These are phyloP conservation scores for Peniophora sp. DNA, from an alignment of 1,284 basidiomycete genomes.

Conservation along the genomic window DNA sequence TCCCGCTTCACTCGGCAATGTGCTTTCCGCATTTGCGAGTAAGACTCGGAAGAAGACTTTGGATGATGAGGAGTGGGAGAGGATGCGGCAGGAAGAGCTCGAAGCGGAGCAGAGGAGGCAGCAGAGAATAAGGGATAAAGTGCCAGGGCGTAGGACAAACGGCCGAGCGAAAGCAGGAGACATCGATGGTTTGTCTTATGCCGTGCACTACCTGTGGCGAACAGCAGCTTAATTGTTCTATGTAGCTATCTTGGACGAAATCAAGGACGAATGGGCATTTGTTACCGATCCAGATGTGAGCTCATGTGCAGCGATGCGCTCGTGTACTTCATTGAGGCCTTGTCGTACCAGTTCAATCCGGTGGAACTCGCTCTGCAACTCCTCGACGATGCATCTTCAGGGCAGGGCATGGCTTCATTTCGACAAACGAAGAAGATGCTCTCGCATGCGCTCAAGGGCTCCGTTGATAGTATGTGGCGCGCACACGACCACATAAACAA, in stretches of 20 bases:
- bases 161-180: slow-evolving; percentile 57
- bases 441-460: slow-evolving; percentile 72
- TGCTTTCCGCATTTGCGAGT: slow-evolving; percentile 60
- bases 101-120: slow-evolving; percentile 55
- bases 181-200: slow-evolving; percentile 59
- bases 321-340: slow-evolving; percentile 1
- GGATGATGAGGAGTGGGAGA: slow-evolving; percentile 35
- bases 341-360: slow-evolving; percentile 68
- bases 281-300: slow-evolving; percentile 79
- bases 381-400: slow-evolving; percentile 63
- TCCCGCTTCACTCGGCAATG: slow-evolving; percentile 43
- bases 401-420: slow-evolving; percentile 72
- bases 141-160: slow-evolving; percentile 45
- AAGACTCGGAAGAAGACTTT: slow-evolving; percentile 53
- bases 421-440: slow-evolving; percentile 67
- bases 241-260: slow-evolving; percentile 74
- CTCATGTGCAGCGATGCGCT: slow-evolving; percentile 8
- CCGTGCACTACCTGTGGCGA: background rate
- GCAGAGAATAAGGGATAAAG: slow-evolving; percentile 57
- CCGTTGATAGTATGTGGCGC: slow-evolving; percentile 67
- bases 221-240: slow-evolving; percentile 1
- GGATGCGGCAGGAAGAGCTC: slow-evolving; percentile 47
- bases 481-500: background rate
- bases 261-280: slow-evolving; percentile 86
- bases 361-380: slow-evolving; percentile 86